Conservation (phyloP, 129 eudicot genomes). For the Gnaphalium uliginosum region DNA sequence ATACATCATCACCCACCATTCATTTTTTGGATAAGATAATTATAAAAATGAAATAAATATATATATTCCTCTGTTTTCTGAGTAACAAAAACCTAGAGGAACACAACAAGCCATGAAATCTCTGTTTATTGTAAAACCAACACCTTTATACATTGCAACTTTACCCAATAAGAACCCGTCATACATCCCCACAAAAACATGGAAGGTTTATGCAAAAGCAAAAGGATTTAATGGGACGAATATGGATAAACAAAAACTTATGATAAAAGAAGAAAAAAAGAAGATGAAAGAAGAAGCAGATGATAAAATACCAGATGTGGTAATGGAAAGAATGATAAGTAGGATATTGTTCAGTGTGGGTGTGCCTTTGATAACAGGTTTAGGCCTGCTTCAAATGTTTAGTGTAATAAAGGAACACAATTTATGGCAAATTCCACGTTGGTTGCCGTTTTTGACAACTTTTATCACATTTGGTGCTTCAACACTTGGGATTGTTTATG, state of each 20-base stretch:
- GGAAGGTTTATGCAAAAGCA: constrained; percentile 59
- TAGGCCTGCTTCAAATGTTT: constrained; percentile 49
- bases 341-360: constrained; percentile 66
- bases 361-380: constrained; percentile 62
- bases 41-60: constrained; percentile 4
- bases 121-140: constrained; percentile 39
- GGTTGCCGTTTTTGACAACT: constrained; percentile 72
- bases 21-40: constrained; percentile 55
- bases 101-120: constrained; percentile 53
- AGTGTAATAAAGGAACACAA: constrained; percentile 46
- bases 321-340: constrained; percentile 58
- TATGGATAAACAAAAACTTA: constrained; percentile 20
- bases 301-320: constrained; percentile 69
- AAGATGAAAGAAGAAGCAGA: constrained; percentile 48
- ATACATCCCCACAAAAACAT: constrained; percentile 31
- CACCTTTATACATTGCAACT: constrained; percentile 33
- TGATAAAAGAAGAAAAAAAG: constrained; percentile 19
- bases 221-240: constrained; percentile 59
- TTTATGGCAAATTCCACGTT: constrained; percentile 65
- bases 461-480: constrained; percentile 76
- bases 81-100: constrained; percentile 8
- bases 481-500: constrained; percentile 81
- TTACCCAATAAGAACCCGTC: constrained; percentile 30
- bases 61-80: constrained; percentile 6
- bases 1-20: constrained; percentile 35